Percentiles rank a stretch among this genome's conserved stretches.
Evolutionary conservation across 257 asterid genomes (phyloP).

Genomic region (Nicotiana paniculata): DNA sequence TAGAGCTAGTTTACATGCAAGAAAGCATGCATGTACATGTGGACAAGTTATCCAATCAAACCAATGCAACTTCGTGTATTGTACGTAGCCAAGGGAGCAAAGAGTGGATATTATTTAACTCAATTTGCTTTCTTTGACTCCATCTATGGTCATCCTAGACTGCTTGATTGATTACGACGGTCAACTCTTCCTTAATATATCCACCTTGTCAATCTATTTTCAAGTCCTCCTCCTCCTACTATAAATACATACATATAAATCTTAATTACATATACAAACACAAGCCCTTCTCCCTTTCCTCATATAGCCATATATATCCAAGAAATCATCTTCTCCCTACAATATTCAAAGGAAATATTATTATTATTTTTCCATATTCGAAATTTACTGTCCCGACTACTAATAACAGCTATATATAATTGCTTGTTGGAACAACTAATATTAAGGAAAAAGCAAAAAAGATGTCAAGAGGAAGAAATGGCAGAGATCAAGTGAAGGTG

Average conservation of each 20-base stretch:
- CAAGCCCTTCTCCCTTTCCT: too few relatives aligned
- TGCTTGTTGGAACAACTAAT: background rate
- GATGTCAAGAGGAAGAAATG: background rate
- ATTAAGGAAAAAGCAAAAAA: background rate
- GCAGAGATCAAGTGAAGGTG: slow-evolving; percentile 21
- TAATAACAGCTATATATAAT: background rate
- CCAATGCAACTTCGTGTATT: background rate
- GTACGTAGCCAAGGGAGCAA: too few relatives aligned
- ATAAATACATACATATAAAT: background rate
- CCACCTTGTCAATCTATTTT: background rate
- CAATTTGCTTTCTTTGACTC: background rate
- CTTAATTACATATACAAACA: background rate
- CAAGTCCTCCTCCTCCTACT: background rate
- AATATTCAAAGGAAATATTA: too few relatives aligned
- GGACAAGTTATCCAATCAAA: background rate
- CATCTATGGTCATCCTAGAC: background rate
- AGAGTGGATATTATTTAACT: background rate
- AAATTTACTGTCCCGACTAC: background rate
- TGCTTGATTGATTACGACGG: background rate
- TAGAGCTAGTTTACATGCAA: too few relatives aligned
- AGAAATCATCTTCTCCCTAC: background rate
- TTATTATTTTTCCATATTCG: background rate
- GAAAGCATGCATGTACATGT: too few relatives aligned
- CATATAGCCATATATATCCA: background rate
- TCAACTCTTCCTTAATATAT: background rate